Base-by-base conservation (phyloP, 2,329 filamentous ascomycete species). In the Amphichorda felina region DNA sequence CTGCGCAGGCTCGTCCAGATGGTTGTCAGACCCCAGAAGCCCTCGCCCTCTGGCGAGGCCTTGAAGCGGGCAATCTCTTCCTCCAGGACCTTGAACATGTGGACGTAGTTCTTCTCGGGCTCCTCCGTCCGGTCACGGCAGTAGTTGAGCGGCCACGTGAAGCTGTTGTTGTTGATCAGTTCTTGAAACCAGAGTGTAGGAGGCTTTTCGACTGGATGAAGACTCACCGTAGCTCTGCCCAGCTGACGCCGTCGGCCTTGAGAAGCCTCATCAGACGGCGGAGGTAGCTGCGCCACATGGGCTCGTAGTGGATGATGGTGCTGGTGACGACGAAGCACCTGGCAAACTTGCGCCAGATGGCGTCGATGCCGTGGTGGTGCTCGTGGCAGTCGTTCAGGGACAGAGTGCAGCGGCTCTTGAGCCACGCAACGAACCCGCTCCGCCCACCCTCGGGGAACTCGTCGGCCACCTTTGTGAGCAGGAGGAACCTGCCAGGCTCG, bases 301-400 rank as follows among this genome's bases (percentile, higher is more conserved):
- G 88, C 57, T 95, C 89, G 57, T 95, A 94, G 57, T 82, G 83
- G 33, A 94, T 68, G 35, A 94, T 72, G 13, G 76, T 79, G 28
- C 74, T 73, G 30, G 89, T 68, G 4, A 89, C 72, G 3, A 69
- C 59, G 56, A 95, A 94, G 41, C 79, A 82, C 30, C 71, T 74
- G 34, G 61, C 63, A 57, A 95, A 94, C 50, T 91, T 88, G 17
- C 67, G 62, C 87, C 88, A 95, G 37, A 94, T 79, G 35, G 80
- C 80, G 53, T 91, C 79, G 13, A 87, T 69, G 3, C 88, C 86
- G 47, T 88, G 79, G 48, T 91, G 81, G 50, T 94, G 85, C 43
- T 80, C 71, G 31, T 88, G 66, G 9, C 78, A 79, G 52, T 94
- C 86, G 15, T 74, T 70, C 13, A 71, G 62, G 1, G 78, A 81